phyloP scores from a whole-genome alignment of 345 rosid species.

The Moringa oleifera region DNA sequence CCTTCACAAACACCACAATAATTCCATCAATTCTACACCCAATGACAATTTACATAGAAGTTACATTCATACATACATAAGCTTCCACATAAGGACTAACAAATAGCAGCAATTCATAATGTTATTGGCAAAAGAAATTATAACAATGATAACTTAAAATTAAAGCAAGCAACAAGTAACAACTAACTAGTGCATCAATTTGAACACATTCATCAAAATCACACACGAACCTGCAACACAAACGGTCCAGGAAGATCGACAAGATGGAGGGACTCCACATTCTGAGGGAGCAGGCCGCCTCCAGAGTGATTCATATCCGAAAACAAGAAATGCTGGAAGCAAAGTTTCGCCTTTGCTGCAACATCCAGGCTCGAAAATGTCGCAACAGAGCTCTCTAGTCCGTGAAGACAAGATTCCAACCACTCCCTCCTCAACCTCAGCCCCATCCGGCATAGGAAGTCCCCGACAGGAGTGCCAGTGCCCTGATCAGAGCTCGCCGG shows the following conservation, averaged over 20 bases:
- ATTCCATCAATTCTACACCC: background rate
- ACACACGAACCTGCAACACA: constrained; percentile 63
- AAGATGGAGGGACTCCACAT: constrained; percentile 60
- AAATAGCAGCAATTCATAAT: background rate
- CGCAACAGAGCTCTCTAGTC: constrained; percentile 41
- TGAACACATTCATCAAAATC: background rate
- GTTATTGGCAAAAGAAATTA: no score
- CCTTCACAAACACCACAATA: no score
- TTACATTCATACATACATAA: background rate
- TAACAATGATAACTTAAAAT: background rate
- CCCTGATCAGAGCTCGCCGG: constrained; percentile 8
- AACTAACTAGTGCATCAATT: no score
- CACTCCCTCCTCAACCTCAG: constrained; percentile 60
- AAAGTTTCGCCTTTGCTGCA: constrained; percentile 62
- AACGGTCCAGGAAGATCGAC: constrained; percentile 81
- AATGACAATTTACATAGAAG: no score
- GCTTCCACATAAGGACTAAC: no score
- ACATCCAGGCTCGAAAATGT: constrained; percentile 36
- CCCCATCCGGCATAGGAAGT: constrained; percentile 47
- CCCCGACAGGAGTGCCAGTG: constrained; percentile 41
- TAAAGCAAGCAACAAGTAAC: background rate
- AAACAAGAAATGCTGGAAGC: constrained; percentile 64
- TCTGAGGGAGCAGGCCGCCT: constrained; percentile 68
- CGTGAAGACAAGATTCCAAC: constrained; percentile 53
- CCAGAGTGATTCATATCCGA: constrained; percentile 82